These are phyloP conservation scores for Ophiobolus disseminans DNA, from an alignment of 2,329 filamentous ascomycete species.

Conservation along the genomic window DNA sequence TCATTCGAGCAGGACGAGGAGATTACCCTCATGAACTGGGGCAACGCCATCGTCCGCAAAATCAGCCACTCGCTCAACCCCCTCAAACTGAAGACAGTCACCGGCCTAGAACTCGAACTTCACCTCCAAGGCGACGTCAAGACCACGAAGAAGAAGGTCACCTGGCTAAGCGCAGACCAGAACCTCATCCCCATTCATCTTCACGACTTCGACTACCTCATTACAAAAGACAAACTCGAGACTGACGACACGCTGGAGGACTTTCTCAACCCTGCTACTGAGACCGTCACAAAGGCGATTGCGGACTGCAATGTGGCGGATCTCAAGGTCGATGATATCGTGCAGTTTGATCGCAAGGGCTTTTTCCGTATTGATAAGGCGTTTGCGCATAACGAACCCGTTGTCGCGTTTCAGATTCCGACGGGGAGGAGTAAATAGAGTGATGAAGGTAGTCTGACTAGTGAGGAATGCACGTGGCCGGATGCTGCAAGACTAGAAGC, in stretches of 20 bases:
- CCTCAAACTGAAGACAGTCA: conserved; percentile 61
- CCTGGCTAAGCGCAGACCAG: conserved; percentile 84
- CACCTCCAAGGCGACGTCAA: conserved; percentile 93
- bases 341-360: conserved; percentile 93
- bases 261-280: conserved; percentile 78
- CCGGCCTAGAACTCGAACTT: conserved; percentile 79
- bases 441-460: neutral
- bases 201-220: conserved; percentile 93
- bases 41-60: conserved; percentile 80
- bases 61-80: conserved; percentile 63
- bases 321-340: conserved; percentile 86
- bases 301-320: conserved; percentile 81
- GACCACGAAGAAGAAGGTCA: conserved; percentile 95
- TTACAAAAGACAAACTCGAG: conserved; percentile 93
- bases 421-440: conserved; percentile 63
- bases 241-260: conserved; percentile 84
- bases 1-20: conserved; percentile 85
- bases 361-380: conserved; percentile 84
- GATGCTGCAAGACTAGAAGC: too few relatives aligned
- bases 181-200: conserved; percentile 82
- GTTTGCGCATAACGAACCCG: conserved; percentile 64
- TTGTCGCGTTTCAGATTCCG: conserved; percentile 73
- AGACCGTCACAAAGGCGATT: conserved; percentile 74
- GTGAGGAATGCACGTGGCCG: too few relatives aligned
- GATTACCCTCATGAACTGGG: conserved; percentile 97